A percentile compares a stretch with the other conserved stretches of the same genome.
Evolutionary conservation across 257 asterid species (phyloP).

Genomic region (Penstemon davidsonii): DNA sequence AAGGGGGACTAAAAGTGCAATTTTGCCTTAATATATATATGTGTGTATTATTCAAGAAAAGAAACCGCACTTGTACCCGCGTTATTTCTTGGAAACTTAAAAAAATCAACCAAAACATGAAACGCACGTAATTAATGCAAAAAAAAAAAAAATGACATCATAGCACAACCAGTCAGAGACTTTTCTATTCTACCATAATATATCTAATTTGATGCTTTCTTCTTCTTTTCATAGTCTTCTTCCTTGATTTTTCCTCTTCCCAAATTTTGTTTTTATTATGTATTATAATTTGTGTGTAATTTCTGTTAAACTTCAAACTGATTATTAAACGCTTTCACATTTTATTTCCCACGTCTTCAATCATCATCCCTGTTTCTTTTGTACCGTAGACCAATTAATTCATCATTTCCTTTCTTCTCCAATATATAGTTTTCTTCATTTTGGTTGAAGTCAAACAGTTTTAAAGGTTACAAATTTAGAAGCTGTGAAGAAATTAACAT

Average conservation of each 20-base stretch:
- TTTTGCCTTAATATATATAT: not conserved
- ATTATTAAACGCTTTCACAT: constrained; percentile 15
- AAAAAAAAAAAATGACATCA: constrained; percentile 13
- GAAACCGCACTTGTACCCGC: not conserved
- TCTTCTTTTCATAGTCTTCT: constrained; percentile 7
- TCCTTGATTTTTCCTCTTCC: constrained; percentile 28
- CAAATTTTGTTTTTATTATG: constrained; percentile 16
- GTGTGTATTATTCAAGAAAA: not conserved
- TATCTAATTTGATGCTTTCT: not conserved
- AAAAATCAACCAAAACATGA: not conserved
- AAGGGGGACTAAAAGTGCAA: not conserved
- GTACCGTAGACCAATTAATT: not conserved
- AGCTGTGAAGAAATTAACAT: not conserved
- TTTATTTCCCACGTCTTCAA: constrained; percentile 33
- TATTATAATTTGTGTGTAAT: not conserved
- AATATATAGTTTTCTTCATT: not conserved
- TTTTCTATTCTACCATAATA: constrained; percentile 26
- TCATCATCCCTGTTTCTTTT: not conserved
- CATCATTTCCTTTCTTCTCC: not conserved
- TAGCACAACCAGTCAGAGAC: not conserved
- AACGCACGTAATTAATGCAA: constrained; percentile 4
- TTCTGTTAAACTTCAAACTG: not conserved
- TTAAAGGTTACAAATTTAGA: constrained; percentile 7
- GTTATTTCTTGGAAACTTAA: not conserved
- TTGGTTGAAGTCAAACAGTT: not conserved